Evolutionary conservation across 352 stramenopile species (phyloP).

Genomic region (Phytopythium cucurbitacearum): DNA sequence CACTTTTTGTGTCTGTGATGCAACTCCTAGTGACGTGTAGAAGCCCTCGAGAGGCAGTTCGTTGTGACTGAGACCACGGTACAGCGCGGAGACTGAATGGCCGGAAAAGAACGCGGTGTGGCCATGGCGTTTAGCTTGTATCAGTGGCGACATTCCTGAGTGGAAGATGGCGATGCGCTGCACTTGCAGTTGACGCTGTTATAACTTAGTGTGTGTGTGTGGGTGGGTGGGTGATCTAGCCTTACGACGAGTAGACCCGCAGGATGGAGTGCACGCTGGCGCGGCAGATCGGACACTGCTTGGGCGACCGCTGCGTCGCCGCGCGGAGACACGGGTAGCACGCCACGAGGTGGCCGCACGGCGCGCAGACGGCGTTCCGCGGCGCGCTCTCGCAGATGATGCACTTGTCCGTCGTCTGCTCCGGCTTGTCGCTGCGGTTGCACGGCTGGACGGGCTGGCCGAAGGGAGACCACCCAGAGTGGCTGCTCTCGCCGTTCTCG

Average conservation of each 20-base stretch:
- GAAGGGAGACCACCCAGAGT: not conserved
- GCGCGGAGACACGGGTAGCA: slow-evolving; percentile 41
- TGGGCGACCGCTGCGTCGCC: slow-evolving; percentile 16
- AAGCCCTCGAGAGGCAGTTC: no score
- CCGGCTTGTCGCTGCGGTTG: not conserved
- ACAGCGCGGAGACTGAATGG: no score
- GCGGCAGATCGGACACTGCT: slow-evolving; percentile 46
- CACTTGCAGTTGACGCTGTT: no score
- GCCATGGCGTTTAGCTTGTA: no score
- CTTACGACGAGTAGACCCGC: slow-evolving; percentile 21
- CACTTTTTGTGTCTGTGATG: no score
- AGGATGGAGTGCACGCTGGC: slow-evolving; percentile 29
- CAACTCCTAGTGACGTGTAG: no score
- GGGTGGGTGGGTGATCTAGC: not conserved
- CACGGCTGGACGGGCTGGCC: not conserved
- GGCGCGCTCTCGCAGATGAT: slow-evolving; percentile 52
- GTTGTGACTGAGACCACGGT: no score
- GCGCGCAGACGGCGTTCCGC: slow-evolving; percentile 55
- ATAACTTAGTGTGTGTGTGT: not conserved
- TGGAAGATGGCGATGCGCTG: no score
- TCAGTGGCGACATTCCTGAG: no score
- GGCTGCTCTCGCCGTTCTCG: no score
- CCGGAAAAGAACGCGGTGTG: no score
- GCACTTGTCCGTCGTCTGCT: slow-evolving; percentile 25
- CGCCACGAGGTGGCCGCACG: slow-evolving; percentile 56